These are phyloP conservation scores for Neofusicoccum parvum DNA, from an alignment of 2,329 filamentous ascomycete species.

Conservation along the genomic window DNA sequence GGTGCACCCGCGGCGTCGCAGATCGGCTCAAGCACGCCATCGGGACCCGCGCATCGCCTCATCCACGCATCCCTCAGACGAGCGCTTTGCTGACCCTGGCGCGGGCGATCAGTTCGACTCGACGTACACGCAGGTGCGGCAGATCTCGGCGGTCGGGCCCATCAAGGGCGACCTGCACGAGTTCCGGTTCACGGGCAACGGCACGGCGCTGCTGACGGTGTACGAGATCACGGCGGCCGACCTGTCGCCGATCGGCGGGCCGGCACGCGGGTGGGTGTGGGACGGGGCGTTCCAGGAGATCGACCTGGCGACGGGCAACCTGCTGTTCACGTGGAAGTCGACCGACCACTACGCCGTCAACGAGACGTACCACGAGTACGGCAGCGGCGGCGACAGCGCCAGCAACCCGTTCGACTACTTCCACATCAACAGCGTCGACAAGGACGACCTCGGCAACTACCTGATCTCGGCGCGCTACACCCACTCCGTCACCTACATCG, in stretches of 20 bases:
- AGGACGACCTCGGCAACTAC: constrained; percentile 32
- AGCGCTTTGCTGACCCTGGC: neutral
- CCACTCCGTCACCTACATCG: constrained; percentile 27
- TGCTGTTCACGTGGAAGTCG: constrained; percentile 46
- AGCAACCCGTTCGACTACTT: constrained; percentile 45
- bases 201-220: constrained; percentile 46
- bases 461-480: constrained; percentile 29
- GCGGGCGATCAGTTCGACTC: constrained; percentile 21
- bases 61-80: neutral
- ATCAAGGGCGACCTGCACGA: constrained; percentile 45
- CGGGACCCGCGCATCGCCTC: constrained; percentile 6
- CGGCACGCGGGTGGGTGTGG: constrained; percentile 43
- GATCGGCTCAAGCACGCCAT: constrained; percentile 18
- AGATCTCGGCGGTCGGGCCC: constrained; percentile 26
- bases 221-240: constrained; percentile 44
- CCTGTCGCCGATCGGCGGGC: constrained; percentile 40
- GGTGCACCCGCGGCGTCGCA: constrained; percentile 6
- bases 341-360: constrained; percentile 37
- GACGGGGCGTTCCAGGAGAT: constrained; percentile 50
- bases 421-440: constrained; percentile 42
- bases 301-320: constrained; percentile 42
- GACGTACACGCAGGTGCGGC: constrained; percentile 24
- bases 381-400: constrained; percentile 32
- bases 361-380: constrained; percentile 30
- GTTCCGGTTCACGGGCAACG: constrained; percentile 46